Evolutionary conservation across 257 asterid genomes (phyloP).

Genomic region (Plectranthus barbatus): DNA sequence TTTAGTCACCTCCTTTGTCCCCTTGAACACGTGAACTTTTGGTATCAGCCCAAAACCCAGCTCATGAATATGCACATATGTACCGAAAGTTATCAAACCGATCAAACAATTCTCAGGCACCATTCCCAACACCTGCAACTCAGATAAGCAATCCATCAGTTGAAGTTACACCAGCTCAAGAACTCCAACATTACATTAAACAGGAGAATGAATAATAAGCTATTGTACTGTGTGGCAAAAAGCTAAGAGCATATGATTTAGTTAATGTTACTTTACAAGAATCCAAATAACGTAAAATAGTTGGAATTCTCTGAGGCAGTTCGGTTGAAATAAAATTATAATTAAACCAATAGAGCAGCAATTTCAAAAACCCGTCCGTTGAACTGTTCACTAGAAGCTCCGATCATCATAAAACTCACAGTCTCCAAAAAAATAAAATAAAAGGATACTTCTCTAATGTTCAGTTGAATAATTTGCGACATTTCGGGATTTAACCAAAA

Average conservation of each 20-base stretch:
- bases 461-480: not conserved
- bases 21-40: slow-evolving; percentile 92
- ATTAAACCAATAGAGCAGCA: not conserved
- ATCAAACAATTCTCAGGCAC: slow-evolving; percentile 88
- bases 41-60: slow-evolving; percentile 89
- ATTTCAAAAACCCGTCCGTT: not conserved
- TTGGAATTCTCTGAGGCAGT: not conserved
- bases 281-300: not conserved
- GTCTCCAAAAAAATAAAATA: not conserved
- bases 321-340: not conserved
- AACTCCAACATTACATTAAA: not conserved
- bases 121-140: slow-evolving; percentile 74
- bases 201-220: not conserved
- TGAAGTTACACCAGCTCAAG: not conserved
- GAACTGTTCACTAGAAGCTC: not conserved
- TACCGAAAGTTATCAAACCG: slow-evolving; percentile 88
- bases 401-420: not conserved
- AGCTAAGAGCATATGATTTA: not conserved
- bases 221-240: not conserved
- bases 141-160: slow-evolving; percentile 4
- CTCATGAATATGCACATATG: slow-evolving; percentile 89
- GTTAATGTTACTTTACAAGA: not conserved
- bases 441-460: slow-evolving; percentile 1
- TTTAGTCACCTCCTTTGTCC: slow-evolving; percentile 81
- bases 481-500: not conserved